phyloP scores from a whole-genome alignment of 371 early-diverging fungal species.

The Mucor piriformis region DNA sequence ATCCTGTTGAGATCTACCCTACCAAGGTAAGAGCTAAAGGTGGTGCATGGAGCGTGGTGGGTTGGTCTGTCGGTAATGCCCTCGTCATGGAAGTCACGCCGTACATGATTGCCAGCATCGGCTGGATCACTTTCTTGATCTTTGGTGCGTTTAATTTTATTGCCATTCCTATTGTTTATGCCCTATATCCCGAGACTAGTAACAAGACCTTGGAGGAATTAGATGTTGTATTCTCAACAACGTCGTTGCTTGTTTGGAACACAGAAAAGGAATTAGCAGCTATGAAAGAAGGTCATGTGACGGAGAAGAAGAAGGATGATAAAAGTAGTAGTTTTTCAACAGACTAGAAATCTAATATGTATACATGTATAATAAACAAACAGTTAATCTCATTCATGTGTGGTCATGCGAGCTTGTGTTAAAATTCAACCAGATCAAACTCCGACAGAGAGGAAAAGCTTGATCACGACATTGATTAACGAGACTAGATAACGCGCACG shows the following conservation, averaged over 20 bases:
- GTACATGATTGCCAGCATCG: slow-evolving; percentile 40
- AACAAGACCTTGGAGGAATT: slow-evolving; percentile 45
- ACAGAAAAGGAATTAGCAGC: slow-evolving; percentile 37
- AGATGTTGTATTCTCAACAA: slow-evolving; percentile 42
- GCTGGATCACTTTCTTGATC: slow-evolving; percentile 45
- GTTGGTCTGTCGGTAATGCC: slow-evolving; percentile 49
- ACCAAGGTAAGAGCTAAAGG: slow-evolving; percentile 44
- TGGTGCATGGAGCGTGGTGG: slow-evolving; percentile 49
- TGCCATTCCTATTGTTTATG: slow-evolving; percentile 42
- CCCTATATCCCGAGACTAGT: slow-evolving; percentile 41
- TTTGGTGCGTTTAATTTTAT: slow-evolving; percentile 45
- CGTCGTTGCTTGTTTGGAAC: slow-evolving; percentile 46
- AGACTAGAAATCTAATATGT: background rate
- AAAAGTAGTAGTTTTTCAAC: background rate
- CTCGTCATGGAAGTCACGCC: slow-evolving; percentile 48
- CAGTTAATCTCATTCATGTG: too few species aligned
- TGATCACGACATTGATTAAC: too few species aligned
- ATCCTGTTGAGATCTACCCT: slow-evolving; percentile 47
- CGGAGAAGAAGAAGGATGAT: too few species aligned
- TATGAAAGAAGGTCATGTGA: background rate
- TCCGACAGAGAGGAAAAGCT: too few species aligned
- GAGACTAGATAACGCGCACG: too few species aligned
- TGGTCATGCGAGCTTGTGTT: too few species aligned
- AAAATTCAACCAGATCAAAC: too few species aligned
- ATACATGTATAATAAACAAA: background rate